phyloP scores from a whole-genome alignment of 2,329 filamentous ascomycete genomes.

The Triangularia setosa region DNA sequence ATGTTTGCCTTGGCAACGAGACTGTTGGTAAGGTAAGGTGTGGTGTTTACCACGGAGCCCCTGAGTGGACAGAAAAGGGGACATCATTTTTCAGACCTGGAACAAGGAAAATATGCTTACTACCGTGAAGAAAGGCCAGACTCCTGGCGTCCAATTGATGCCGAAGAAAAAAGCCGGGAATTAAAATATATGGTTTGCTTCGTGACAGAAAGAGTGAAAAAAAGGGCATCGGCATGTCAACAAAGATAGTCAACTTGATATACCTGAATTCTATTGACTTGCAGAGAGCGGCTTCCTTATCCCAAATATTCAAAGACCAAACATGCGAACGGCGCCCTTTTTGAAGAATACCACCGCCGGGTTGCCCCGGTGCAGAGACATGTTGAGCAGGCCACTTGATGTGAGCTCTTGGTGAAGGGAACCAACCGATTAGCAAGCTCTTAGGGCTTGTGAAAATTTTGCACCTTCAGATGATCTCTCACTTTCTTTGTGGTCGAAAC shows the following conservation, averaged over 20 bases:
- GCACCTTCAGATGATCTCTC: background rate
- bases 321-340: background rate
- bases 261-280: background rate
- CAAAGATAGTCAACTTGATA: background rate
- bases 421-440: background rate
- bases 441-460: background rate
- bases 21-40: background rate
- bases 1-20: background rate
- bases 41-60: background rate
- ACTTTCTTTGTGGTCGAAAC: background rate
- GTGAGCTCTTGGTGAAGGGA: background rate
- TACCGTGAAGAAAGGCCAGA: background rate
- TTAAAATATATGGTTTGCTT: background rate
- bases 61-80: background rate
- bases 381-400: background rate
- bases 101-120: background rate
- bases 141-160: background rate
- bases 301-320: background rate
- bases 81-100: background rate
- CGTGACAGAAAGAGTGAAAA: background rate
- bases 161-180: background rate
- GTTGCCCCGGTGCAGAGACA: background rate
- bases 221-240: background rate
- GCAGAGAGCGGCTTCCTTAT: background rate
- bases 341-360: background rate